These are phyloP conservation scores for Curvularia verruculosa DNA, from an alignment of 2,329 filamentous ascomycete species.

Conservation along the genomic window DNA sequence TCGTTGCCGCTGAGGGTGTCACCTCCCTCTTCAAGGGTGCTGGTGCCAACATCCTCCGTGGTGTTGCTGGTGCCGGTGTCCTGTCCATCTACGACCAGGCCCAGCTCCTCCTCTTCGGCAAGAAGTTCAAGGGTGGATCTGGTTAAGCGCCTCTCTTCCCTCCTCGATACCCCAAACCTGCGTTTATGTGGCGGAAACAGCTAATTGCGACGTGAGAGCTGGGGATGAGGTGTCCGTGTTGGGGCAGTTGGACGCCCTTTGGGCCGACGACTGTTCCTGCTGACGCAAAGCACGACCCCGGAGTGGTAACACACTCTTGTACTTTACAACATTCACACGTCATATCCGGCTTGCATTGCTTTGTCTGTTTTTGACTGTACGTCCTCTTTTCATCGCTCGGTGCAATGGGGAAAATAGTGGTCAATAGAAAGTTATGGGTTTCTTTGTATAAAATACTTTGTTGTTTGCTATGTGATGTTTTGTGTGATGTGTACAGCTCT, in stretches of 20 bases:
- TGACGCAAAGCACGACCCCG: constrained; percentile 49
- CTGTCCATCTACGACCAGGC: constrained; percentile 99
- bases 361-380: constrained; percentile 45
- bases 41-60: constrained; percentile 99
- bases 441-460: constrained; percentile 25
- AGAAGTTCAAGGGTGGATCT: constrained; percentile 84
- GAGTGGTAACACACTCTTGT: constrained; percentile 50
- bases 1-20: constrained; percentile 93
- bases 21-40: constrained; percentile 99
- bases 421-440: constrained; percentile 48
- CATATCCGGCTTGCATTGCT: constrained; percentile 49
- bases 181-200: constrained; percentile 46
- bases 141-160: constrained; percentile 49
- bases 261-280: constrained; percentile 52
- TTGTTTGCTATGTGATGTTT: constrained; percentile 18
- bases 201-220: constrained; percentile 40
- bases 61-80: constrained; percentile 99
- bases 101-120: constrained; percentile 99
- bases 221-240: constrained; percentile 40
- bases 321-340: constrained; percentile 51
- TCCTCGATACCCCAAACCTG: constrained; percentile 45
- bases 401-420: constrained; percentile 48
- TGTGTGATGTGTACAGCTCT: neutral
- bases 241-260: constrained; percentile 46
- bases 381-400: constrained; percentile 44